Evolutionary conservation across 148 eudicot genomes (phyloP).

Genomic region (Cornus florida): DNA sequence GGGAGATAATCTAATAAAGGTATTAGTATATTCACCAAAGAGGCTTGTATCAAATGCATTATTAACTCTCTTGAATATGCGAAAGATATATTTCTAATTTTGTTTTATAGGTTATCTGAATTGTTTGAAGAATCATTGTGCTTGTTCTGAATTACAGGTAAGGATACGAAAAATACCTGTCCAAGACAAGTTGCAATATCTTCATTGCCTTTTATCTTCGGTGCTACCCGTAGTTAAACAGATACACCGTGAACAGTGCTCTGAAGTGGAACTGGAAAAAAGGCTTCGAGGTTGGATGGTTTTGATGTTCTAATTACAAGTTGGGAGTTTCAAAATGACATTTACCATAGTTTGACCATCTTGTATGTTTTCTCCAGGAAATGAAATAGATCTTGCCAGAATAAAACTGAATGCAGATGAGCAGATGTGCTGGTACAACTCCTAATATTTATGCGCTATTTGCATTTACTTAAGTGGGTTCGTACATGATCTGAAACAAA

Average conservation of each 20-base stretch:
- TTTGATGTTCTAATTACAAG: slow-evolving; percentile 14
- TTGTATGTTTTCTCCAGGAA: slow-evolving; percentile 49
- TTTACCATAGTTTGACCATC: slow-evolving; percentile 14
- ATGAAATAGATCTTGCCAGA: slow-evolving; percentile 73
- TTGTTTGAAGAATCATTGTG: slow-evolving; percentile 1
- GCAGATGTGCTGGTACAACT: slow-evolving; percentile 92
- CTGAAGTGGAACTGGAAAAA: slow-evolving; percentile 82
- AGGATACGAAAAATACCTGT: slow-evolving; percentile 77
- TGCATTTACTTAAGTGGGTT: neutral
- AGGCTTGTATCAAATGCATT: slow-evolving; percentile 7
- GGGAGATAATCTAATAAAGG: slow-evolving; percentile 85
- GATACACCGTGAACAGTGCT: slow-evolving; percentile 81
- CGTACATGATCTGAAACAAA: neutral
- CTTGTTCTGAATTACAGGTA: slow-evolving; percentile 42
- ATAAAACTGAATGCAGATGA: slow-evolving; percentile 92
- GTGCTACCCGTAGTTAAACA: slow-evolving; percentile 84
- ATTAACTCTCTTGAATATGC: neutral
- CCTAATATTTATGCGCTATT: slow-evolving; percentile 8
- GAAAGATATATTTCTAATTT: neutral
- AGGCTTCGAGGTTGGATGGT: slow-evolving; percentile 63
- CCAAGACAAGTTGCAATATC: slow-evolving; percentile 80
- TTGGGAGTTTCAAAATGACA: slow-evolving; percentile 1
- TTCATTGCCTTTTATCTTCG: slow-evolving; percentile 74
- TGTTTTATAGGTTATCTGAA: neutral
- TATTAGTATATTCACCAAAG: slow-evolving; percentile 18